Conservation (phyloP, 257 asterid genomes). For the Hygrophila difformis region DNA sequence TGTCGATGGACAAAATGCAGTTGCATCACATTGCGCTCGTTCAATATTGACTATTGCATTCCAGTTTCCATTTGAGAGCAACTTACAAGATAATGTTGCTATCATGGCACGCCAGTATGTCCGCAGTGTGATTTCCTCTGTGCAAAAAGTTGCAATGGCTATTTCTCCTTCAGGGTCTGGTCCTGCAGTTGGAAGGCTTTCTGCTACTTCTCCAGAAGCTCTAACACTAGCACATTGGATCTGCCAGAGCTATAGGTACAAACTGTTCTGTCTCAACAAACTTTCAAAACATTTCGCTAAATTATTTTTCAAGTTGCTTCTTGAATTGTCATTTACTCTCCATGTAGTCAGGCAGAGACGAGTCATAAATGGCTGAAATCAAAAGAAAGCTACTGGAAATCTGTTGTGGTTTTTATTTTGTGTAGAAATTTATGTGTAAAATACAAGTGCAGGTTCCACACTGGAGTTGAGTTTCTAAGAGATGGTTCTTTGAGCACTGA, state of each 20-base stretch:
- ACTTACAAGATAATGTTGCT: slow-evolving; percentile 73
- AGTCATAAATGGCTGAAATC: too few relatives aligned
- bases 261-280: neutral
- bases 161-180: slow-evolving; percentile 68
- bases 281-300: too few relatives aligned
- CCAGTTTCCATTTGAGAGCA: slow-evolving; percentile 91
- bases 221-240: slow-evolving; percentile 89
- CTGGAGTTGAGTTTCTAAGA: slow-evolving; percentile 63
- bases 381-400: neutral
- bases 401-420: neutral
- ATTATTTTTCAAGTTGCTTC: too few relatives aligned
- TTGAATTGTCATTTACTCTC: too few relatives aligned
- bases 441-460: slow-evolving; percentile 54
- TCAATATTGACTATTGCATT: slow-evolving; percentile 86
- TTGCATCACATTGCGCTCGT: slow-evolving; percentile 43
- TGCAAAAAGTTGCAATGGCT: slow-evolving; percentile 91
- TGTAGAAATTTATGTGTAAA: neutral
- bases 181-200: slow-evolving; percentile 46
- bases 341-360: too few relatives aligned
- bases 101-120: slow-evolving; percentile 88
- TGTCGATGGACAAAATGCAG: slow-evolving; percentile 17
- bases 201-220: slow-evolving; percentile 89
- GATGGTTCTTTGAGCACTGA: slow-evolving; percentile 46
- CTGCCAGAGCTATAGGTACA: slow-evolving; percentile 85
- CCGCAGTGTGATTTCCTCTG: slow-evolving; percentile 90